Evolutionary conservation across 1,284 basidiomycete species (phyloP).

Genomic region (Puccinia polysora): DNA sequence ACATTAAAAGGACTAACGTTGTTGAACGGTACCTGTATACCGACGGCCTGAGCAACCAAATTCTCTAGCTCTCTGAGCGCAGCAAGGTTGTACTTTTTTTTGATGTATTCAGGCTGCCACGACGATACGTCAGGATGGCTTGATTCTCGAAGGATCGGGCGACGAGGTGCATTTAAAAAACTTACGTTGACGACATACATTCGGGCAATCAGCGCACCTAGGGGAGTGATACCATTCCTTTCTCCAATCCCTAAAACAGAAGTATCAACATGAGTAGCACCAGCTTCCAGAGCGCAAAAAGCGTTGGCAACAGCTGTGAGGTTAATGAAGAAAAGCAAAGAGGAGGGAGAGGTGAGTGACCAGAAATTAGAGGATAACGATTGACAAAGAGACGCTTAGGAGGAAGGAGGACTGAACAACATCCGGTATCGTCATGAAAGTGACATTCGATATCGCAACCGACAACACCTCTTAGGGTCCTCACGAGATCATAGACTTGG

Average conservation of each 20-base stretch:
- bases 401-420: slow-evolving; percentile 61
- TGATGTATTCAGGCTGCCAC: slow-evolving; percentile 90
- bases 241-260: slow-evolving; percentile 94
- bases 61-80: slow-evolving; percentile 99
- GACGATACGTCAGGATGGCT: background rate
- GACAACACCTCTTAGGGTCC: slow-evolving; percentile 91
- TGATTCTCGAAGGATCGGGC: background rate
- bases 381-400: slow-evolving; percentile 54
- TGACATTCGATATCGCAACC: slow-evolving; percentile 96
- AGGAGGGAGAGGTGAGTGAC: slow-evolving; percentile 35
- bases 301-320: slow-evolving; percentile 88
- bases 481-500: slow-evolving; percentile 96
- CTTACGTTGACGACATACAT: slow-evolving; percentile 61
- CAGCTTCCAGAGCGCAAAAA: slow-evolving; percentile 95
- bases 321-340: slow-evolving; percentile 20
- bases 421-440: slow-evolving; percentile 93
- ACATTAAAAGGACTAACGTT: slow-evolving; percentile 61
- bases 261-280: slow-evolving; percentile 98
- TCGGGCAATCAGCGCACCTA: slow-evolving; percentile 93
- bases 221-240: slow-evolving; percentile 96
- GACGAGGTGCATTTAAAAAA: background rate
- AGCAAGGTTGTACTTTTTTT: slow-evolving; percentile 95
- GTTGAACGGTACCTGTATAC: slow-evolving; percentile 96
- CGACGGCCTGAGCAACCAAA: slow-evolving; percentile 95
- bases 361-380: background rate